Evolutionary conservation across 805 yeast genomes (phyloP), one percentile per base, ranked within the genome.

Genomic region (Spathaspora arborariae): DNA sequence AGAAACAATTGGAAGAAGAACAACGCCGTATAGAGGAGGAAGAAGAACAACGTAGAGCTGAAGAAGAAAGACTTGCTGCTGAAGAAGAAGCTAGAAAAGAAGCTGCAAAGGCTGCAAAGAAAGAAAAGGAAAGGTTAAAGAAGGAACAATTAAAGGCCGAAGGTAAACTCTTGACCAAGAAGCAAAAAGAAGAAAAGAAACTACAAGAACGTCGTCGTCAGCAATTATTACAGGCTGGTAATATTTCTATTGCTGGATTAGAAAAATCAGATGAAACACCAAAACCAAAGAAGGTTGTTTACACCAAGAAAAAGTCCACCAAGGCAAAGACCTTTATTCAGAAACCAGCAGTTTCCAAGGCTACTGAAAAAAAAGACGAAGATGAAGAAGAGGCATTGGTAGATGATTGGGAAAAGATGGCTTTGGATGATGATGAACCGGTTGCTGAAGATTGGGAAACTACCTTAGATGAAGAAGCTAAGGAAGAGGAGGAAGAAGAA

Each of bases 111-210:
- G 77, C 71, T 35, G 76, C 74, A 10, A 92, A 87, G 79, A 88
- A 83, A 59, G 99, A 94, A 68, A 87, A 81, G 64, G 97, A 92
- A 60, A 85, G 79, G 69, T 78, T 79, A 49, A 90, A 86, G 75
- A 85, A 80, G 55, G 99, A 94, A 59, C 92, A 88, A 70, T 81
- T 94, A 65, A 88, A 81, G 70, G 94, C 97, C 30, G 97, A 92
- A 70, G 99, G 99, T 61, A 94, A 94, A 64, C 82, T 84, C 46
- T 72, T 94, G 62, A 87, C 97, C 49, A 94, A 88, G 74, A 92
- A 91, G 64, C 99, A 94, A 76, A 89, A 87, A 70, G 96, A 90
- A 67, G 96, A 90, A 64, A 87, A 88, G 72, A 88, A 83, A 45
- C 67, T 83, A 36, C 80, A 84, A 59, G 97, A 92, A 62, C 86